phyloP scores from a whole-genome alignment of 1,284 basidiomycete species.

The Sporisorium reilianum region DNA sequence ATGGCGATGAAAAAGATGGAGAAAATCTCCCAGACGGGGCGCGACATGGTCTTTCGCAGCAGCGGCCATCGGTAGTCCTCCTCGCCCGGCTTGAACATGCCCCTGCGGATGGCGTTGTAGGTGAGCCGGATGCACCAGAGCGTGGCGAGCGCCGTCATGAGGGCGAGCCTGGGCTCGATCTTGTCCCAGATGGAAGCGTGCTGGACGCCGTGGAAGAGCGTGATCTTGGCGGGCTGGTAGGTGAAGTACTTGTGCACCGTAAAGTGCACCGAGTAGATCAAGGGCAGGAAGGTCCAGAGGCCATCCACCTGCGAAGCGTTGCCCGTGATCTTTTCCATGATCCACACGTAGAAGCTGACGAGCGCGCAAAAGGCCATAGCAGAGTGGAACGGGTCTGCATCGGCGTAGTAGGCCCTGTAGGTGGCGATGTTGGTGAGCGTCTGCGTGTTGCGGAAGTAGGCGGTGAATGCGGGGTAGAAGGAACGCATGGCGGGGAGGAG shows the following conservation, averaged over 20 bases:
- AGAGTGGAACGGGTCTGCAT: conserved; percentile 57
- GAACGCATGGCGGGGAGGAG: conserved; percentile 46
- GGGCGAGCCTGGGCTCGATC: conserved; percentile 67
- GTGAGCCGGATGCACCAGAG: conserved; percentile 75
- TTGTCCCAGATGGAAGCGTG: conserved; percentile 44
- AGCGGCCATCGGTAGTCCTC: conserved; percentile 93
- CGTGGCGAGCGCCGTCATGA: conserved; percentile 68
- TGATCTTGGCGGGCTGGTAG: conserved; percentile 46
- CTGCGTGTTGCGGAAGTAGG: conserved; percentile 31
- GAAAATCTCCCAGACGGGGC: conserved; percentile 80
- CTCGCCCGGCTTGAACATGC: conserved; percentile 79
- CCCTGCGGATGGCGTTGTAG: conserved; percentile 86
- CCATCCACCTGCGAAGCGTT: conserved; percentile 66
- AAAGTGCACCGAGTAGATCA: conserved; percentile 64
- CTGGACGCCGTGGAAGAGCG: conserved; percentile 36
- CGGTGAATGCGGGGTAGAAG: conserved; percentile 41
- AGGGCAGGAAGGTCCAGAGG: conserved; percentile 64
- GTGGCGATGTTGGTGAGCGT: conserved; percentile 37
- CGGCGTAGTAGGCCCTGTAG: conserved; percentile 54
- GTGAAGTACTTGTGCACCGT: conserved; percentile 58
- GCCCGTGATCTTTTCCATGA: conserved; percentile 62
- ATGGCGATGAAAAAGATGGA: conserved; percentile 85
- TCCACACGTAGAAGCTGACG: conserved; percentile 55
- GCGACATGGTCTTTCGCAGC: conserved; percentile 77
- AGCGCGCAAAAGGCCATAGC: conserved; percentile 56